phyloP scores from a whole-genome alignment of 768 basidiomycete genomes.

The Trametes punicea region DNA sequence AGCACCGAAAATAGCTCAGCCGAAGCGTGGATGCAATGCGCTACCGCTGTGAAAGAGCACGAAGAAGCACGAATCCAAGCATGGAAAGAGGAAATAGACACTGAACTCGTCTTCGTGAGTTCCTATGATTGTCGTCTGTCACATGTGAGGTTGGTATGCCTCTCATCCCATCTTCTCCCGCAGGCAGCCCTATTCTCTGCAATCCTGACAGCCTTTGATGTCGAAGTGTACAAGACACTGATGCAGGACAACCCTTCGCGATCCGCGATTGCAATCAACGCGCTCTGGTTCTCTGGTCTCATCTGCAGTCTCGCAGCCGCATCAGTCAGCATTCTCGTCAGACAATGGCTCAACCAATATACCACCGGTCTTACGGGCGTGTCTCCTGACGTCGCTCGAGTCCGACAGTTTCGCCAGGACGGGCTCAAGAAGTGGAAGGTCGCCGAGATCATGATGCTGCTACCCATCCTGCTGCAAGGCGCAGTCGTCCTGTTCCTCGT shows the following conservation, averaged over 20 bases:
- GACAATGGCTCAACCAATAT: slow-evolving; percentile 20
- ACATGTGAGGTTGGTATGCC: background rate
- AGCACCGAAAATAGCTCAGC: background rate
- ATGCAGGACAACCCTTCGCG: background rate
- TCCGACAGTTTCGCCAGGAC: slow-evolving; percentile 13
- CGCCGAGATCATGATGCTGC: slow-evolving; percentile 21
- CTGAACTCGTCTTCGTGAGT: slow-evolving; percentile 26
- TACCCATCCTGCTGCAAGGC: slow-evolving; percentile 22
- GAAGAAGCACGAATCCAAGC: slow-evolving; percentile 16
- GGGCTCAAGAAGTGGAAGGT: slow-evolving; percentile 23
- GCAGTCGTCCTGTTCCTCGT: slow-evolving; percentile 23
- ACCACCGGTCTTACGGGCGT: slow-evolving; percentile 7
- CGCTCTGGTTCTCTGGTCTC: slow-evolving; percentile 15
- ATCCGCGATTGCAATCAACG: slow-evolving; percentile 9
- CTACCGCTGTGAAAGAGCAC: slow-evolving; percentile 17
- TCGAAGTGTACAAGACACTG: slow-evolving; percentile 9
- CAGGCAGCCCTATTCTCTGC: slow-evolving; percentile 20
- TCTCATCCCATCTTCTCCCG: background rate
- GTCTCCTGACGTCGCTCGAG: slow-evolving; percentile 12
- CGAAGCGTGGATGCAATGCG: slow-evolving; percentile 17
- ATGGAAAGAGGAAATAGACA: slow-evolving; percentile 26
- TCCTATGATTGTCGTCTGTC: background rate
- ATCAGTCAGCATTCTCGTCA: slow-evolving; percentile 14
- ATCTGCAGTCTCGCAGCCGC: slow-evolving; percentile 19
- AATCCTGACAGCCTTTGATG: slow-evolving; percentile 15